A percentile compares a stretch with the other conserved stretches of the same genome.
Evolutionary conservation across 148 eudicot species (phyloP).

Genomic region (Rhododendron molle): DNA sequence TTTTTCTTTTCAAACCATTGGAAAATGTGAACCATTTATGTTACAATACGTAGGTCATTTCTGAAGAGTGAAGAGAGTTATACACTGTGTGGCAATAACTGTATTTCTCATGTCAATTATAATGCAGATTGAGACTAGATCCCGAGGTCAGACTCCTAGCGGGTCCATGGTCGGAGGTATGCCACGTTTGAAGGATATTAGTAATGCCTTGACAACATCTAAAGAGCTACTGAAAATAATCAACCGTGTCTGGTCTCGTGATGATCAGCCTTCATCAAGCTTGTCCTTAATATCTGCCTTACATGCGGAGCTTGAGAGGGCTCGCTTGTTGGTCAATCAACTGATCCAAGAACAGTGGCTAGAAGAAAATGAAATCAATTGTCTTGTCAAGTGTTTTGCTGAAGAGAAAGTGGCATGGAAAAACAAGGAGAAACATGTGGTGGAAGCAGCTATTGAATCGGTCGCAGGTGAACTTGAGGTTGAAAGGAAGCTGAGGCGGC

Average conservation of each 20-base stretch:
- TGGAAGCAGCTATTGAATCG: slow-evolving; percentile 66
- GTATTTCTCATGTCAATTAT: background rate
- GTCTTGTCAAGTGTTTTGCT: slow-evolving; percentile 62
- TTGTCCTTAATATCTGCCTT: slow-evolving; percentile 80
- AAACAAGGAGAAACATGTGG: slow-evolving; percentile 49
- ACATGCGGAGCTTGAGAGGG: slow-evolving; percentile 89
- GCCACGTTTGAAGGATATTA: slow-evolving; percentile 71
- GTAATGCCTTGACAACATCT: slow-evolving; percentile 80
- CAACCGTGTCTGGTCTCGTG: slow-evolving; percentile 67
- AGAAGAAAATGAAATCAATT: slow-evolving; percentile 55
- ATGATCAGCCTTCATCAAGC: slow-evolving; percentile 72
- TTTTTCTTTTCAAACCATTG: background rate
- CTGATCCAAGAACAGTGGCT: slow-evolving; percentile 63
- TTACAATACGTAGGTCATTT: background rate
- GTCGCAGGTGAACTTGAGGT: slow-evolving; percentile 66
- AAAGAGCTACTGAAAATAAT: slow-evolving; percentile 85
- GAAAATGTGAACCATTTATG: background rate
- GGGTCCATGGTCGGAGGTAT: slow-evolving; percentile 35
- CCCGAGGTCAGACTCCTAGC: slow-evolving; percentile 59
- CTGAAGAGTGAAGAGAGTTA: background rate
- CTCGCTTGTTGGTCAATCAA: slow-evolving; percentile 76
- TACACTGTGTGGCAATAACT: background rate
- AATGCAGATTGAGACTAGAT: slow-evolving; percentile 70
- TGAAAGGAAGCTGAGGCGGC: slow-evolving; percentile 72
- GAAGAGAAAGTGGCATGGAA: slow-evolving; percentile 85